Percentiles rank a stretch among this genome's conserved stretches.
phyloP scores from a whole-genome alignment of 164 flowering plant species.

The Umbilicus rupestris region DNA sequence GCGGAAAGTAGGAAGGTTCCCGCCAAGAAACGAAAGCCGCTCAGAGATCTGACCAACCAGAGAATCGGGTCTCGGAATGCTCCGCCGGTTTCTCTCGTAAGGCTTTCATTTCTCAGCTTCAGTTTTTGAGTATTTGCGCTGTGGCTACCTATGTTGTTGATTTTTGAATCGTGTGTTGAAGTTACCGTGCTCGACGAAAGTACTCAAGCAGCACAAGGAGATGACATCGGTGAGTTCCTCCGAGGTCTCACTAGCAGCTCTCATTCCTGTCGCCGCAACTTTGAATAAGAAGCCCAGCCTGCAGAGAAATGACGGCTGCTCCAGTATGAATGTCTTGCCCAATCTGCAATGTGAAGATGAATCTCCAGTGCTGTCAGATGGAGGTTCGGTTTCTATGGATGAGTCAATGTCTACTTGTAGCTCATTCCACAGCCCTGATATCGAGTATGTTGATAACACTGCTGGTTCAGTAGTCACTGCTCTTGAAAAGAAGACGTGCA shows the following conservation, averaged over 20 bases:
- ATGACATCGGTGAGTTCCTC: not conserved
- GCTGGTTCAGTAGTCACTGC: constrained; percentile 44
- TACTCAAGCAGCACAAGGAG: not conserved
- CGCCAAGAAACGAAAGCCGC: not conserved
- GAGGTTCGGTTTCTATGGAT: constrained; percentile 53
- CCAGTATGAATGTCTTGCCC: not conserved
- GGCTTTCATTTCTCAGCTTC: not conserved
- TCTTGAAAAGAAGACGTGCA: constrained; percentile 59
- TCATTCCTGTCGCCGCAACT: no score
- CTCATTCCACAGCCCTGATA: constrained; percentile 79
- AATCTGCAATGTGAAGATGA: not conserved
- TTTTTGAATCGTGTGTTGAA: not conserved
- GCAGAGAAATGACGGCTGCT: no score
- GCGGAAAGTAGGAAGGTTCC: not conserved
- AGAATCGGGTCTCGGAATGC: not conserved
- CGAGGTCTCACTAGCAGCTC: no score
- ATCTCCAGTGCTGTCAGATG: not conserved
- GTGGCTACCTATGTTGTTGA: not conserved
- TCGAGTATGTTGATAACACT: constrained; percentile 69
- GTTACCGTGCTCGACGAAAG: not conserved
- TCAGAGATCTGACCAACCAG: not conserved
- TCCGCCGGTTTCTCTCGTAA: not conserved
- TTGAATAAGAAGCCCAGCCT: no score
- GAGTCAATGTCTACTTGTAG: constrained; percentile 85
- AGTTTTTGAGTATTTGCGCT: not conserved